These are phyloP conservation scores for Dendrocalamus latiflorus DNA, from an alignment of 202 grass and related monocot species.

Conservation along the genomic window DNA sequence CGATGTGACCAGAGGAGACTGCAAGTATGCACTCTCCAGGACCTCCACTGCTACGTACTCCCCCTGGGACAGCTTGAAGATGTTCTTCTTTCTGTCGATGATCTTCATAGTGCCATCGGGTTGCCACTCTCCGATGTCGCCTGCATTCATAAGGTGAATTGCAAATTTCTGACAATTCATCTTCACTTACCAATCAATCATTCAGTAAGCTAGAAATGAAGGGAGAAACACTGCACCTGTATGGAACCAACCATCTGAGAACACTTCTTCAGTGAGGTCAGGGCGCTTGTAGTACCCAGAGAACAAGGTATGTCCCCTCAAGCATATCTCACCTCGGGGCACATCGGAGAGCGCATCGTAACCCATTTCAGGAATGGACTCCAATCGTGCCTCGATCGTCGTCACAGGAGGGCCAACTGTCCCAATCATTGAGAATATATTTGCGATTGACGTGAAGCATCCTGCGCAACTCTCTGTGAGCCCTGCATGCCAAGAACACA, in stretches of 20 bases:
- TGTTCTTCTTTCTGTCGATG: conserved; percentile 96
- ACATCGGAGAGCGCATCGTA: too few species aligned
- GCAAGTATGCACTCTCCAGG: conserved; percentile 63
- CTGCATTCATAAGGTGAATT: conserved; percentile 22
- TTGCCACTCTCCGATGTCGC: conserved; percentile 97
- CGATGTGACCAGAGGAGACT: conserved; percentile 59
- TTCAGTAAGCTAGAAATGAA: not conserved
- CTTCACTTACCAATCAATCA: not conserved
- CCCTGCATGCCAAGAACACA: conserved; percentile 43
- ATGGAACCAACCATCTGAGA: conserved; percentile 87
- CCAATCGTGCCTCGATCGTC: conserved; percentile 70
- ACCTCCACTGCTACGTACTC: conserved; percentile 94
- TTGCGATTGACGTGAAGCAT: conserved; percentile 87
- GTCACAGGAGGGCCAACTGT: conserved; percentile 74
- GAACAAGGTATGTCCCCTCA: too few species aligned
- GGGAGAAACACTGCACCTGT: conserved; percentile 52
- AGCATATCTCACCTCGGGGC: too few species aligned
- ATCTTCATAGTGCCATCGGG: conserved; percentile 84
- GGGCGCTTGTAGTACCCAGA: too few species aligned
- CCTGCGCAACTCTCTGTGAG: conserved; percentile 85
- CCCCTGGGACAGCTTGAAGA: conserved; percentile 96
- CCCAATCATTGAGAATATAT: conserved; percentile 78
- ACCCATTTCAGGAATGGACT: conserved; percentile 82
- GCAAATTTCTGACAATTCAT: not conserved
- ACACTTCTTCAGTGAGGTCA: conserved; percentile 64